A percentile compares a stretch with the other conserved stretches of the same genome.
Conservation (phyloP, 2,329 filamentous ascomycete species). For the Sarocladium strictum region DNA sequence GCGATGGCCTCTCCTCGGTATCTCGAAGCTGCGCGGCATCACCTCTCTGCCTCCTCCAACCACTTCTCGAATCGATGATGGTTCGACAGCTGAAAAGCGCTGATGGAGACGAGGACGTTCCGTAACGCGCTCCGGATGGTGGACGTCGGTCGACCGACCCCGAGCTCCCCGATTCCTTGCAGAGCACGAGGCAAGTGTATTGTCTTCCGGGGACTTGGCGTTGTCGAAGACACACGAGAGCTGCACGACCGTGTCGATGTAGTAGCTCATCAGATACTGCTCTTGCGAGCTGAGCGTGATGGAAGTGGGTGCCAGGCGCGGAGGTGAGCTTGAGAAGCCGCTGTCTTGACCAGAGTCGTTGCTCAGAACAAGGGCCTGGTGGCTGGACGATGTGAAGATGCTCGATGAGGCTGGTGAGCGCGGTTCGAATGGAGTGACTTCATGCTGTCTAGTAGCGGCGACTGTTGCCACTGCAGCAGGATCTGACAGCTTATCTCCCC, state of each 20-base stretch:
- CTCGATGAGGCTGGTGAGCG: slow-evolving; percentile 5
- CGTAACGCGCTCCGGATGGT: slow-evolving; percentile 17
- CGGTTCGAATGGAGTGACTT: neutral
- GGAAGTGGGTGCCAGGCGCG: neutral
- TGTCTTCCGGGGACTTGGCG: slow-evolving; percentile 20
- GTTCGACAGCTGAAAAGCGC: slow-evolving; percentile 20
- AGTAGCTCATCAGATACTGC: slow-evolving; percentile 20
- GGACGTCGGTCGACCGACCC: slow-evolving; percentile 17
- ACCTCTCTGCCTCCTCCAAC: slow-evolving; percentile 14
- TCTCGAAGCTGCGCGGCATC: slow-evolving; percentile 12
- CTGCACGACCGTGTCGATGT: slow-evolving; percentile 18
- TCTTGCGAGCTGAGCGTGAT: slow-evolving; percentile 14
- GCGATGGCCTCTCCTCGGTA: slow-evolving; percentile 16
- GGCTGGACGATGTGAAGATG: neutral
- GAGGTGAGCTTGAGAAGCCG: neutral
- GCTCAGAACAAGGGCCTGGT: neutral
- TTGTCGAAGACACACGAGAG: slow-evolving; percentile 23
- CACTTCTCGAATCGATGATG: slow-evolving; percentile 12
- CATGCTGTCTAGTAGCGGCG: neutral
- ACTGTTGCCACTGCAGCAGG: neutral
- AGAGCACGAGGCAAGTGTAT: slow-evolving; percentile 20
- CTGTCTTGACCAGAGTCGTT: neutral
- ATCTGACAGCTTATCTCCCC: neutral
- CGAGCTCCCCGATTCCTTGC: slow-evolving; percentile 19
- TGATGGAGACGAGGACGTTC: slow-evolving; percentile 20